phyloP scores from a whole-genome alignment of 2,329 filamentous ascomycete genomes.

The Alternaria burnsii region DNA sequence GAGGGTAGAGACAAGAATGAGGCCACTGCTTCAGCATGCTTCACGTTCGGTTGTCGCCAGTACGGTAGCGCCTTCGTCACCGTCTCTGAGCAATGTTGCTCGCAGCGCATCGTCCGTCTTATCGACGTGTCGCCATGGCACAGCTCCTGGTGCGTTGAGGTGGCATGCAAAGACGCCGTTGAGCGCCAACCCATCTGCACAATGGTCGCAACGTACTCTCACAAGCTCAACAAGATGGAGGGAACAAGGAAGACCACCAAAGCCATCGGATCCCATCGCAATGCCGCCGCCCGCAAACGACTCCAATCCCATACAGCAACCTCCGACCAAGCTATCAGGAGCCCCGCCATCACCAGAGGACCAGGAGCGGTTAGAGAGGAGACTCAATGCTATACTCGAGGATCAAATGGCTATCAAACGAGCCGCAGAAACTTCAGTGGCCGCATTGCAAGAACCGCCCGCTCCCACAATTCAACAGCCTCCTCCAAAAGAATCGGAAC shows the following conservation, averaged over 20 bases:
- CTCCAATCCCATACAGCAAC: slow-evolving; percentile 16
- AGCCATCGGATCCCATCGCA: slow-evolving; percentile 23
- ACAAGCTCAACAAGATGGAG: slow-evolving; percentile 31
- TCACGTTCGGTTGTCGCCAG: slow-evolving; percentile 43
- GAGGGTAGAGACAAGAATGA: slow-evolving; percentile 45
- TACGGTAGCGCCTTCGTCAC: slow-evolving; percentile 22
- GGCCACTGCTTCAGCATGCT: slow-evolving; percentile 53
- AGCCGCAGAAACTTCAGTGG: slow-evolving; percentile 14
- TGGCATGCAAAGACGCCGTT: slow-evolving; percentile 15
- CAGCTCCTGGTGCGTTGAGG: slow-evolving; percentile 25
- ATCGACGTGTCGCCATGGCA: slow-evolving; percentile 42
- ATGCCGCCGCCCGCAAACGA: slow-evolving; percentile 33
- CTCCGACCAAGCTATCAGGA: slow-evolving; percentile 13
- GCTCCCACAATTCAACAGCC: slow-evolving; percentile 12
- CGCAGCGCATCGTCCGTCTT: slow-evolving; percentile 33
- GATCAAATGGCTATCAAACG: slow-evolving; percentile 17
- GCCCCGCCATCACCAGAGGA: slow-evolving; percentile 24
- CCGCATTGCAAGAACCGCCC: slow-evolving; percentile 8
- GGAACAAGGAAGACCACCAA: slow-evolving; percentile 32
- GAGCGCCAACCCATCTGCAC: background rate
- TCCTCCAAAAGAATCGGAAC: slow-evolving; percentile 13
- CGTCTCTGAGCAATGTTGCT: slow-evolving; percentile 19
- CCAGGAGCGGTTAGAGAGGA: slow-evolving; percentile 25
- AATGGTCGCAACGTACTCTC: slow-evolving; percentile 25
- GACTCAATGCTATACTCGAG: slow-evolving; percentile 22